Conservation (phyloP, 2,329 filamentous ascomycete genomes). For the Amesomyces nigricolor region DNA sequence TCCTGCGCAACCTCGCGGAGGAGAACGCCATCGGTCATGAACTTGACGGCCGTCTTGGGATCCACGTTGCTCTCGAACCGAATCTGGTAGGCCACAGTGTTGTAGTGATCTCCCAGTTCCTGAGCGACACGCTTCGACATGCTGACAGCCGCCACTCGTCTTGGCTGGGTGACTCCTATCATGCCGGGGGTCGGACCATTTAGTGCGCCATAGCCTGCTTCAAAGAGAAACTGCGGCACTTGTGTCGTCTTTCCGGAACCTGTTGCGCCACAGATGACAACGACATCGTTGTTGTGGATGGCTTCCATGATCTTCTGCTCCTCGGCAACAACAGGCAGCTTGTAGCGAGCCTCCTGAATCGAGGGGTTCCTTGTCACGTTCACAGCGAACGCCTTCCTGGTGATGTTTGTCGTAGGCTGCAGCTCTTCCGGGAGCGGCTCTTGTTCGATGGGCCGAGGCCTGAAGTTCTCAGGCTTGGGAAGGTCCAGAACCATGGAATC, state of each 20-base stretch:
- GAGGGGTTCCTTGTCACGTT: constrained; percentile 62
- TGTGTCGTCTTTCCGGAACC: constrained; percentile 98
- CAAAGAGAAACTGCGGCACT: constrained; percentile 91
- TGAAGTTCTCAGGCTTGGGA: constrained; percentile 57
- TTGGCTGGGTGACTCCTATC: constrained; percentile 91
- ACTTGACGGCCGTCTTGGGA: constrained; percentile 84
- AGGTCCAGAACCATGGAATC: constrained; percentile 43
- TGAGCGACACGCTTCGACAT: constrained; percentile 90
- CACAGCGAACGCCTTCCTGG: constrained; percentile 71
- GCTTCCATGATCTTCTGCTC: constrained; percentile 98
- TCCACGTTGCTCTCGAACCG: constrained; percentile 84
- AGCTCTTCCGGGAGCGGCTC: constrained; percentile 66
- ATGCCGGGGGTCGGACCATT: constrained; percentile 78
- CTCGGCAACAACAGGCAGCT: constrained; percentile 85
- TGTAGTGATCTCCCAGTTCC: constrained; percentile 73
- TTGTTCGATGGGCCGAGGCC: constrained; percentile 60
- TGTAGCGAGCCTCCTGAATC: constrained; percentile 71
- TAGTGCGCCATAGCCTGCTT: constrained; percentile 81
- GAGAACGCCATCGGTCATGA: constrained; percentile 97
- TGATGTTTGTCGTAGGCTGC: constrained; percentile 51
- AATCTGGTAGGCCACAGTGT: constrained; percentile 85
- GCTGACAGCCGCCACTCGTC: constrained; percentile 90
- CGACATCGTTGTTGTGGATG: constrained; percentile 82
- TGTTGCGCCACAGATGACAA: constrained; percentile 90
- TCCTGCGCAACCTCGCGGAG: constrained; percentile 88